Percentiles rank a stretch among this genome's conserved stretches.
phyloP scores from a whole-genome alignment of 257 asterid species.

The Capsicum baccatum region DNA sequence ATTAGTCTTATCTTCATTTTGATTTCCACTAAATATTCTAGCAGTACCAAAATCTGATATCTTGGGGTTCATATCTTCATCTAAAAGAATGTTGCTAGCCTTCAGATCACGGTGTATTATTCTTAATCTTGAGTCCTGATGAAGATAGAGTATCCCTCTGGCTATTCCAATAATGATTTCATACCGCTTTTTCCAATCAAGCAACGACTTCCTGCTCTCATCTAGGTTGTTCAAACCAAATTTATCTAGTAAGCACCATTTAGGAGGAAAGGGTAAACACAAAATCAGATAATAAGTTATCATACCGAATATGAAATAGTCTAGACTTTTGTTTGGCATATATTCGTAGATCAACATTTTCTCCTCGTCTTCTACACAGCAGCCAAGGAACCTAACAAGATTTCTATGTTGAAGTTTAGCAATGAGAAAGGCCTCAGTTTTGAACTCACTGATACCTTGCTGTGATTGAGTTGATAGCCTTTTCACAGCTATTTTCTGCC shows the following conservation, averaged over 20 bases:
- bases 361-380: conserved; percentile 40
- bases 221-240: neutral
- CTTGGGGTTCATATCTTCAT: conserved; percentile 40
- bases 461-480: conserved; percentile 39
- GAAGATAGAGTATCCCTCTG: conserved; percentile 38
- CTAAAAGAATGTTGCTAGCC: conserved; percentile 36
- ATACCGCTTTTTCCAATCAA: conserved; percentile 33
- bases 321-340: conserved; percentile 45
- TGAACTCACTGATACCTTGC: conserved; percentile 44
- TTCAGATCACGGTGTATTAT: conserved; percentile 38
- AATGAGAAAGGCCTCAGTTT: conserved; percentile 43
- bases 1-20: conserved; percentile 26
- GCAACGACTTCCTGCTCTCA: conserved; percentile 14
- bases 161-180: conserved; percentile 35
- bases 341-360: conserved; percentile 46
- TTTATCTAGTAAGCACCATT: conserved; percentile 11
- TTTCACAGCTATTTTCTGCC: conserved; percentile 41
- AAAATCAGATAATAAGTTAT: neutral
- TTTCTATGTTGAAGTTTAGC: conserved; percentile 46
- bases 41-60: conserved; percentile 35
- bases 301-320: conserved; percentile 46
- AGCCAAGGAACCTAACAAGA: conserved; percentile 44
- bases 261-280: neutral
- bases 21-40: conserved; percentile 12
- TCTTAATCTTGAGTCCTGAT: conserved; percentile 33